phyloP scores from a whole-genome alignment of 225 moss, liverwort and hornwort genomes.

The Anthoceros angustus region DNA sequence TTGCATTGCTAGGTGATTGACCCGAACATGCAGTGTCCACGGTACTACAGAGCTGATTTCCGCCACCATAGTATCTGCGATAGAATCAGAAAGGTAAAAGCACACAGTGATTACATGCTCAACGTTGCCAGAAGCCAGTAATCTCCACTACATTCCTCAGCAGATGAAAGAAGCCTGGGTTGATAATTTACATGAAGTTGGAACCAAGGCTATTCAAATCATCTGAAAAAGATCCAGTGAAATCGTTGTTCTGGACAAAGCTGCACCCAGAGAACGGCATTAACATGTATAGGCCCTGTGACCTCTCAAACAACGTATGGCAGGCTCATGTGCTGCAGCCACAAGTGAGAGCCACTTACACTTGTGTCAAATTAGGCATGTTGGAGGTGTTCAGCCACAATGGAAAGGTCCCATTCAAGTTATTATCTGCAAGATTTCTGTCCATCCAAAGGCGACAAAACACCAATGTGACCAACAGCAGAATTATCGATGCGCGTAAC shows the following conservation, averaged over 20 bases:
- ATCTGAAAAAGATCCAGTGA: conserved; percentile 1
- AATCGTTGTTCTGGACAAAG: background rate
- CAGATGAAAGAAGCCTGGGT: background rate
- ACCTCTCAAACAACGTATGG: background rate
- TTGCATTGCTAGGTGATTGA: background rate
- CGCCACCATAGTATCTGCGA: background rate
- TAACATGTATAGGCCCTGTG: background rate
- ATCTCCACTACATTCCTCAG: background rate
- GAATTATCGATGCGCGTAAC: no score
- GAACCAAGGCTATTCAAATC: background rate
- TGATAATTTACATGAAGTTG: background rate
- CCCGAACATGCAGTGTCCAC: background rate
- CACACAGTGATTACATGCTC: background rate
- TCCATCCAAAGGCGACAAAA: background rate
- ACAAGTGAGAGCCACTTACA: background rate
- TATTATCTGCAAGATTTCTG: conserved; percentile 1
- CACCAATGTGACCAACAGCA: no score
- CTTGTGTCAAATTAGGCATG: background rate
- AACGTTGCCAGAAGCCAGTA: background rate
- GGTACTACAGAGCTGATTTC: conserved; percentile 2
- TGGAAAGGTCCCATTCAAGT: background rate
- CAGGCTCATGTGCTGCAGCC: background rate
- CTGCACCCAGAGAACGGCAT: background rate
- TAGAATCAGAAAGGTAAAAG: background rate
- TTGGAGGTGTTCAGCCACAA: background rate